phyloP scores from a whole-genome alignment of 352 stramenopile genomes.

The Globisporangium nunn region DNA sequence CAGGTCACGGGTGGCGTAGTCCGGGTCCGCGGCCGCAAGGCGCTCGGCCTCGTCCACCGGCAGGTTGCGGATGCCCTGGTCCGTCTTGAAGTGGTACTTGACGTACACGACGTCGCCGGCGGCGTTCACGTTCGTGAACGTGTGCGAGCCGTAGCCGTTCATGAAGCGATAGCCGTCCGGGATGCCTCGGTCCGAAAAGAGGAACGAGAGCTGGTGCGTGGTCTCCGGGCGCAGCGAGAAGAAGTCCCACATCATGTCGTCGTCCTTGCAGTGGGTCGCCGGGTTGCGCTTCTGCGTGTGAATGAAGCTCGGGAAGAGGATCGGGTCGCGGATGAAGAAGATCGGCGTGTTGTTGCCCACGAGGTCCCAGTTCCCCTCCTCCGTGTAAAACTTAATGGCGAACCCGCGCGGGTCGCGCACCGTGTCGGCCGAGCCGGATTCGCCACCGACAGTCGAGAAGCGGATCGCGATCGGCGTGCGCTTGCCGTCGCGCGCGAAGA shows the following conservation, averaged over 20 bases:
- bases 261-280: constrained; percentile 80
- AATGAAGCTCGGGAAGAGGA: constrained; percentile 91
- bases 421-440: constrained; percentile 78
- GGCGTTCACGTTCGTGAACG: constrained; percentile 88
- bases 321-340: constrained; percentile 92
- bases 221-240: constrained; percentile 89
- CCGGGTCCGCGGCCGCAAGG: constrained; percentile 62
- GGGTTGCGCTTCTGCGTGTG: constrained; percentile 91
- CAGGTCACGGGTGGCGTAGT: constrained; percentile 88
- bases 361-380: constrained; percentile 92
- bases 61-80: constrained; percentile 12
- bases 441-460: constrained; percentile 83
- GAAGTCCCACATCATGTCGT: constrained; percentile 91
- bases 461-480: constrained; percentile 78
- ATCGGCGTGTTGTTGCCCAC: constrained; percentile 93
- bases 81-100: constrained; percentile 93
- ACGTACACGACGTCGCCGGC: constrained; percentile 73
- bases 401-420: constrained; percentile 87
- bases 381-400: constrained; percentile 92
- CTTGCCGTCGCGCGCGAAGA: constrained; percentile 75
- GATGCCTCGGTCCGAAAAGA: constrained; percentile 87
- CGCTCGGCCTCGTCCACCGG: too few species aligned
- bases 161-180: constrained; percentile 87
- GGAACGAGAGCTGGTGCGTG: constrained; percentile 83
- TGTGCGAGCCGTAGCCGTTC: constrained; percentile 91